These are phyloP conservation scores for Ophiostoma ulmi DNA, from an alignment of 2,329 filamentous ascomycete species.

Conservation along the genomic window DNA sequence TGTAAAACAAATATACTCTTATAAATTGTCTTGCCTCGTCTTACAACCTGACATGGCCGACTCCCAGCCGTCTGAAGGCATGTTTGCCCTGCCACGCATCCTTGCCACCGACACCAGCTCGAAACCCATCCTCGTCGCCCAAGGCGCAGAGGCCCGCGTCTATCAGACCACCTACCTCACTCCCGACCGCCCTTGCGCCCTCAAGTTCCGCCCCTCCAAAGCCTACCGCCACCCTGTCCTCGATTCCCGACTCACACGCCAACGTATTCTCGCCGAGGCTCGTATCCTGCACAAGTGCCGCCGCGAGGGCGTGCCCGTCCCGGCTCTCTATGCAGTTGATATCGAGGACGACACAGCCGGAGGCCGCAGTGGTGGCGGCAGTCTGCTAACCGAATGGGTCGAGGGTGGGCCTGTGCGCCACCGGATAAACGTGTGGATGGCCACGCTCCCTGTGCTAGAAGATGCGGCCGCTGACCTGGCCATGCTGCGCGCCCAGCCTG, in stretches of 20 bases:
- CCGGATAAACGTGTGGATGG: conserved; percentile 64
- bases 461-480: conserved; percentile 17
- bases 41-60: not conserved
- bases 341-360: conserved; percentile 58
- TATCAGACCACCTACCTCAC: conserved; percentile 79
- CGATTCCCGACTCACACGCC: conserved; percentile 78
- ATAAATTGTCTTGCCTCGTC: too few relatives aligned
- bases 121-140: conserved; percentile 68
- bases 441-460: conserved; percentile 40
- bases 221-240: conserved; percentile 86
- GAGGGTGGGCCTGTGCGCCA: conserved; percentile 65
- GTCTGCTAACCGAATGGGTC: conserved; percentile 80
- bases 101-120: conserved; percentile 50
- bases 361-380: conserved; percentile 21
- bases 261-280: conserved; percentile 83
- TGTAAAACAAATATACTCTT: too few relatives aligned
- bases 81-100: conserved; percentile 43
- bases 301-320: conserved; percentile 74
- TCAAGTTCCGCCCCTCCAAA: conserved; percentile 90
- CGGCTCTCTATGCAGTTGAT: conserved; percentile 68
- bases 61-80: conserved; percentile 19
- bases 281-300: conserved; percentile 75
- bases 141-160: conserved; percentile 92
- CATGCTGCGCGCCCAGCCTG: conserved; percentile 32
- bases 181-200: conserved; percentile 62